Base-by-base conservation (phyloP, 1,284 basidiomycete species). In the Heterobasidion occidentale region DNA sequence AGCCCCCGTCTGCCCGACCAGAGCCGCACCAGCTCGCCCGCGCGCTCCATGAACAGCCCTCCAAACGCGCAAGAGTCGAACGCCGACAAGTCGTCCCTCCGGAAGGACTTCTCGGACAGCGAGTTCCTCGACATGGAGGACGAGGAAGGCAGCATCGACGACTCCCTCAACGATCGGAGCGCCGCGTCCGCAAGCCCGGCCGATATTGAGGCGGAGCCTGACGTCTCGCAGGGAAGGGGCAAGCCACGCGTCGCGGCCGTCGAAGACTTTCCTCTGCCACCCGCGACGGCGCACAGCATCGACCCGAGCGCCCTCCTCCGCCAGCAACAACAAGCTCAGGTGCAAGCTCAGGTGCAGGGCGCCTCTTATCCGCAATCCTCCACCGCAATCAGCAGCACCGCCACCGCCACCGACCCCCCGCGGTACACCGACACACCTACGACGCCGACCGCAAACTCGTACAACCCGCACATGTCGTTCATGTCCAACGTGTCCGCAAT, bases 51-150 rank as follows among this genome's bases (percentile, higher is more conserved):
- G 52, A 60, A 42, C 56, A 61, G 38, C 57, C 56, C 50, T 56
- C 54, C 58, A 5, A 36, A 47, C 59, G 58, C 46, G 46, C 56
- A 52, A 50, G 56, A 56, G 44, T 53, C 58, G 17, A 53, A 56
- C 27, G 53, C 54, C 35, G 63, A 64, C 52, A 62, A 60, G 50
- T 59, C 59, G 19, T 55, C 57, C 46, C 36, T 55, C 56, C 56
- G 60, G 51, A 50, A 58, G 51, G 59, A 56, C 55, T 62, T 63
- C 58, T 63, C 60, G 58, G 67, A 72, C 55, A 73, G 70, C 60
- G 80, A 84, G 61, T 88, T 88, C 64, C 70, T 86, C 47, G 84
- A 88, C 63, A 70, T 86, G 70, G 80, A 78, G 12, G 83, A 83
- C 42, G 66, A 65, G 45, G 70, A 71, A 14, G 44, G 38, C 55